A percentile compares a stretch with the other conserved stretches of the same genome.
Evolutionary conservation across 495 filamentous ascomycete species (phyloP).

Genomic region (Hypoxylon rickii): DNA sequence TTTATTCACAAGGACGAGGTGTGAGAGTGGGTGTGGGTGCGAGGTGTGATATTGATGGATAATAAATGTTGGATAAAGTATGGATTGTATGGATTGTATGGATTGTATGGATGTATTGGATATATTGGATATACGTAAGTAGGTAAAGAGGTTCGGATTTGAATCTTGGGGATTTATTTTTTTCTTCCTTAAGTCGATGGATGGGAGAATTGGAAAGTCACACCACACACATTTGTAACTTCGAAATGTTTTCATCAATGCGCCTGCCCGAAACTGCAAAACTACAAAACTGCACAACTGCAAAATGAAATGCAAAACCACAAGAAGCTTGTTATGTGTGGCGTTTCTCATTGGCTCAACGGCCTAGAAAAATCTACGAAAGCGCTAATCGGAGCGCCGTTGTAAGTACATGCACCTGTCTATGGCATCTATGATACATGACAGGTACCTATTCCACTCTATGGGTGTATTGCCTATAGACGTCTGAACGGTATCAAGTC

Average conservation of each 20-base stretch:
- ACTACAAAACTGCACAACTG: too few relatives aligned
- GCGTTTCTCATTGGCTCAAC: constrained; percentile 18
- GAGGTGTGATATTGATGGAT: too few relatives aligned
- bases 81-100: too few relatives aligned
- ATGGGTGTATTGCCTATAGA: too few relatives aligned
- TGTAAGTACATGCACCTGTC: constrained; percentile 2
- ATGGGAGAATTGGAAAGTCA: constrained; percentile 26
- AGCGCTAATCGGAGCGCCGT: constrained; percentile 13
- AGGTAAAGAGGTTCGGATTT: constrained; percentile 4
- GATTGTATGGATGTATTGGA: too few relatives aligned
- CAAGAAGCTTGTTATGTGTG: constrained; percentile 16
- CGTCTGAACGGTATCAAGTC: constrained; percentile 3
- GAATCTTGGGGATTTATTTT: constrained; percentile 9
- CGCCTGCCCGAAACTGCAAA: constrained; percentile 24
- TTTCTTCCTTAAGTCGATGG: constrained; percentile 6
- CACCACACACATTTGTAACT: constrained; percentile 21
- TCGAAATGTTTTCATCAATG: constrained; percentile 33
- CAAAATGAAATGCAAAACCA: too few relatives aligned
- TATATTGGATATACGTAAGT: neutral
- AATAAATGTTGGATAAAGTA: too few relatives aligned
- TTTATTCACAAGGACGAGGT: too few relatives aligned
- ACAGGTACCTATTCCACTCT: too few relatives aligned
- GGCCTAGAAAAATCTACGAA: constrained; percentile 3
- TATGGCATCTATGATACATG: too few relatives aligned
- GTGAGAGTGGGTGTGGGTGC: too few relatives aligned